Conservation (phyloP, 495 filamentous ascomycete genomes). For the Neurospora hispaniola region DNA sequence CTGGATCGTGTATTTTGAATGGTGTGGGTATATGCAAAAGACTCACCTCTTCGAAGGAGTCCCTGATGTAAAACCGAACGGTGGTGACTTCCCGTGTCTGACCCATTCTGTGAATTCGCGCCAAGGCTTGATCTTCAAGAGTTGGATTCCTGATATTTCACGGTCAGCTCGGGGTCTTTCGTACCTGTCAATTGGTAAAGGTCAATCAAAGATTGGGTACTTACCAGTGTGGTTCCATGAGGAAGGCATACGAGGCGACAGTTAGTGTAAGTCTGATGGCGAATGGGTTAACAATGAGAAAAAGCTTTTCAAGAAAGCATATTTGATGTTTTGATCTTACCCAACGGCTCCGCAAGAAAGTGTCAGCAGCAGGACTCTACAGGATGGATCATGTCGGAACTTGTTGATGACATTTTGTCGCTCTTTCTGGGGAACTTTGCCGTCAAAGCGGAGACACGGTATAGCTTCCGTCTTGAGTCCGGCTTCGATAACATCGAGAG, state of each 20-base stretch:
- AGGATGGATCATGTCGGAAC: slow-evolving; percentile 20
- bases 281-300: no score
- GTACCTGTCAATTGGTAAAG: background rate
- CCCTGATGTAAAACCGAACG: slow-evolving; percentile 23
- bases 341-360: slow-evolving; percentile 34
- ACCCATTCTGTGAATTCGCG: slow-evolving; percentile 28
- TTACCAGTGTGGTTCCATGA: slow-evolving; percentile 32
- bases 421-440: slow-evolving; percentile 27
- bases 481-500: slow-evolving; percentile 29
- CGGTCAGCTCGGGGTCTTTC: background rate
- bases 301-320: no score
- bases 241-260: slow-evolving; percentile 27
- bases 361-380: slow-evolving; percentile 27
- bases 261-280: slow-evolving; percentile 28
- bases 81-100: slow-evolving; percentile 30
- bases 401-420: slow-evolving; percentile 22
- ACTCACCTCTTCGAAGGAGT: slow-evolving; percentile 29
- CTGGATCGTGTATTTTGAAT: background rate
- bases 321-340: no score
- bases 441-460: slow-evolving; percentile 29
- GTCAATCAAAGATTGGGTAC: no score
- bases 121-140: slow-evolving; percentile 32
- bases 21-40: background rate
- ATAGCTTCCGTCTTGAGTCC: slow-evolving; percentile 25
- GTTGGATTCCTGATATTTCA: slow-evolving; percentile 25